Percentiles rank a stretch among this genome's conserved stretches.
Evolutionary conservation across 805 yeast genomes (phyloP).

Genomic region (Kurtzmaniella cleridarum): DNA sequence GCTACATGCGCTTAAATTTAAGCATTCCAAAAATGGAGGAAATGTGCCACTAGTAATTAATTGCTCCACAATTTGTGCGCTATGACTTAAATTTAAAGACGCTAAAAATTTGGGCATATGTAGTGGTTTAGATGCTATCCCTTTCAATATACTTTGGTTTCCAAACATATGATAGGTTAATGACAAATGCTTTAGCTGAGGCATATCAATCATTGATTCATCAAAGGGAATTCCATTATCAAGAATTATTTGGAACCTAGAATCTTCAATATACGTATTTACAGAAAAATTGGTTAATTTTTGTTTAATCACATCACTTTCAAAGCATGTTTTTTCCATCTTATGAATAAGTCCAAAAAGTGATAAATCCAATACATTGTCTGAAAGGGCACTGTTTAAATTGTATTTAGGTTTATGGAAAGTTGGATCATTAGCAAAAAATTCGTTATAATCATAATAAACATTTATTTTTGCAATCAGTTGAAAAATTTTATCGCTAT

Average conservation of each 20-base stretch:
- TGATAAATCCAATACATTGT: too few species aligned
- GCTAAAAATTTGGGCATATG: background rate
- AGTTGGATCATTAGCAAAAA: background rate
- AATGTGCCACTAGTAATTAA: background rate
- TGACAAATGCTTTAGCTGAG: background rate
- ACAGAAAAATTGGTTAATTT: background rate
- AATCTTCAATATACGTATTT: background rate
- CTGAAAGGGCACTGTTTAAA: too few species aligned
- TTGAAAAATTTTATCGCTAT: background rate
- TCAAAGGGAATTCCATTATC: too few species aligned
- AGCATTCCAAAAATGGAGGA: background rate
- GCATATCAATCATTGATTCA: too few species aligned
- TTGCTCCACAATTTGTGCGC: background rate
- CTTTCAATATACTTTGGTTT: too few species aligned
- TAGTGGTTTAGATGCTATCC: too few species aligned
- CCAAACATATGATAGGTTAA: background rate
- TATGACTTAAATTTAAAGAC: background rate
- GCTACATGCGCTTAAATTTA: background rate
- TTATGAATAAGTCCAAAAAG: too few species aligned
- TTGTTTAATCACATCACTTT: background rate
- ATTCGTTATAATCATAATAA: background rate
- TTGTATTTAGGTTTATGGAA: too few species aligned
- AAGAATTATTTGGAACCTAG: too few species aligned
- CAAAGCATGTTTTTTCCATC: background rate
- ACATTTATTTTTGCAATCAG: background rate